These are phyloP conservation scores for Boletus smithii DNA, from an alignment of 1,284 basidiomycete species.

Conservation along the genomic window DNA sequence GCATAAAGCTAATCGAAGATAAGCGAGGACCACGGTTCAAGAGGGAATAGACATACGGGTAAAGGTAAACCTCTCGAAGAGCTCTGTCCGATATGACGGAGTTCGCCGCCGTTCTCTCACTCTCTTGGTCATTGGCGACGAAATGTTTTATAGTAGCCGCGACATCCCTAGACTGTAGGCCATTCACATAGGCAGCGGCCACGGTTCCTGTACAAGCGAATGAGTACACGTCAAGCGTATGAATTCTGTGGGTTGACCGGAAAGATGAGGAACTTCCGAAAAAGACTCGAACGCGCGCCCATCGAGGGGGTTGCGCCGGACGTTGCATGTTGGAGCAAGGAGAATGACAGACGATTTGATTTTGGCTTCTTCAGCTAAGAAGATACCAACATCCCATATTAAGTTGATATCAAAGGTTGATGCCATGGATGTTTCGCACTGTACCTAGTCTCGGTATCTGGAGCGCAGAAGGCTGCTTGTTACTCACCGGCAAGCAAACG, in stretches of 20 bases:
- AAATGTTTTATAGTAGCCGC: conserved; percentile 43
- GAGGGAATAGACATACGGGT: conserved; percentile 46
- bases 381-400: conserved; percentile 51
- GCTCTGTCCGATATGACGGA: conserved; percentile 55
- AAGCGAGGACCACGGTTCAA: neutral
- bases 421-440: conserved; percentile 69
- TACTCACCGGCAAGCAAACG: neutral
- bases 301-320: neutral
- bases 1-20: neutral
- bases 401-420: conserved; percentile 61
- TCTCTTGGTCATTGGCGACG: conserved; percentile 64
- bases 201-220: conserved; percentile 25
- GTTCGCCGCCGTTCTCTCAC: conserved; percentile 60
- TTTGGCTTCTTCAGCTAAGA: conserved; percentile 39
- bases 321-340: neutral
- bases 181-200: conserved; percentile 62
- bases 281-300: neutral
- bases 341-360: conserved; percentile 46
- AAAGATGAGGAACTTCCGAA: conserved; percentile 37
- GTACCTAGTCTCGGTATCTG: neutral
- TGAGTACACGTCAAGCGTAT: conserved; percentile 13
- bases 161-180: conserved; percentile 61
- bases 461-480: conserved; percentile 20
- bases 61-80: conserved; percentile 67
- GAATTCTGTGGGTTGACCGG: conserved; percentile 36